Conservation (phyloP, 2,329 filamentous ascomycete species). For the Colletotrichum lini region DNA sequence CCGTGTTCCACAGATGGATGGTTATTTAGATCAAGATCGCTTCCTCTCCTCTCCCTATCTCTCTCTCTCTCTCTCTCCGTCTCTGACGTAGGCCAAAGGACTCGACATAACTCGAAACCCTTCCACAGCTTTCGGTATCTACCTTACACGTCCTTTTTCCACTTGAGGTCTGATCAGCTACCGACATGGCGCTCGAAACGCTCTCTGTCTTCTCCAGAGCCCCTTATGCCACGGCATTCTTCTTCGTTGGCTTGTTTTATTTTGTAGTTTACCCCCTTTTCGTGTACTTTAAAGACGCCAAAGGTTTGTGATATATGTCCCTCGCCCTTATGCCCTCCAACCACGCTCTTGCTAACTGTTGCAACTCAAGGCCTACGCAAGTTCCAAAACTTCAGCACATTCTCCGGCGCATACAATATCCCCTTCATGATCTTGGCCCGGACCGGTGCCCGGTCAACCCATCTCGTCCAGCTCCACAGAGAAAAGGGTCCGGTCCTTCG, state of each 20-base stretch:
- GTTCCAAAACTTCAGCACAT: conserved; percentile 59
- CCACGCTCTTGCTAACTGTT: not conserved
- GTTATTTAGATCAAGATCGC: conserved; percentile 29
- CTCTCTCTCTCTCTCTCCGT: not conserved
- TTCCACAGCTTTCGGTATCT: not conserved
- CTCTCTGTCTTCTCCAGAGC: conserved; percentile 5
- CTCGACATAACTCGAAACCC: not conserved
- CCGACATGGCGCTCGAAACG: conserved; percentile 25
- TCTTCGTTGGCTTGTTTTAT: conserved; percentile 47
- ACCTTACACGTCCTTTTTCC: not conserved
- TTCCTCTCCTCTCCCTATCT: not conserved
- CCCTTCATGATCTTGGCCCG: conserved; percentile 63
- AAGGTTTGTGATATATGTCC: conserved; percentile 47
- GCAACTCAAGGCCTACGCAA: conserved; percentile 55
- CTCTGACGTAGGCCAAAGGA: not conserved
- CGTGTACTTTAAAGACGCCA: conserved; percentile 60
- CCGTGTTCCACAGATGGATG: not conserved
- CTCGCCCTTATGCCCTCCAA: not conserved
- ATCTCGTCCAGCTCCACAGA: conserved; percentile 61
- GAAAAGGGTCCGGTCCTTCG: conserved; percentile 58
- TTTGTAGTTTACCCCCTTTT: conserved; percentile 57
- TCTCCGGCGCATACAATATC: conserved; percentile 62
- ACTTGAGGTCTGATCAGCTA: not conserved
- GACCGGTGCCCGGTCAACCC: conserved; percentile 58
- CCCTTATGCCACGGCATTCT: conserved; percentile 20